Base-by-base conservation (phyloP, 768 basidiomycete species). In the Lepiota brunneoincarnata region DNA sequence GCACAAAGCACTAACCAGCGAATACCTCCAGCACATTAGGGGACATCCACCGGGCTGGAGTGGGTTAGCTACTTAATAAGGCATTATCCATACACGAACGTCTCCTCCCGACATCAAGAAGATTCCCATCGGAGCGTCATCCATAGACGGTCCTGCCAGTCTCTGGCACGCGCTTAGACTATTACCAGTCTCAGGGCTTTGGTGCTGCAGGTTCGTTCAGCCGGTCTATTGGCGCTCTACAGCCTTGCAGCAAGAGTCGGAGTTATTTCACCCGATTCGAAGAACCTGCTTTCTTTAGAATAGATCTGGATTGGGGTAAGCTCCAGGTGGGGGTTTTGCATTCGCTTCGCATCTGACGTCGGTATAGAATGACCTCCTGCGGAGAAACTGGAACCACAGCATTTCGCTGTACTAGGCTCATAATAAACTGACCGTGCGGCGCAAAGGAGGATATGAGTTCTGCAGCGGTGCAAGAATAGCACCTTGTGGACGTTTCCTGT, bases 361-460 rank as follows among this genome's bases (percentile, higher is more conserved):
- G 34, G 45, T 34, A 36, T 34, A 18, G 45, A 35, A 34, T 34
- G 9, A 10, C 21, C 12, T 47, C 17, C 17, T 34, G 3, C 45
- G 28, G 28, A 17, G 20, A 34, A 47, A 47, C 18, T 47, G 45
- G 45, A 47, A 47, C 28, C 31, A 47, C 45, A 28, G 10, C n/a
- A 26, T 26, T 35, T 26, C 20, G 41, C 26, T 51, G 28, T 42
- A 15, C 40, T 43, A 31, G 26, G 50, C 40, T 34, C 40, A 51
- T 51, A 42, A 18, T 47, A 31, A 17, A 18, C 28, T 17, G 18
- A 28, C 21, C 39, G 35, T 21, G 18, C 41, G 40, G 50, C 26
- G 39, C 40, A 28, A n/a, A 51, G n/a, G 35, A 47, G 45, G 45
- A 18, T 42, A 28, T 42, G 40, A 51, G 26, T 20, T 35, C 50